Percentiles rank a stretch among this genome's conserved stretches.
Evolutionary conservation across 441 rosid genomes (phyloP).

Genomic region (Eruca vesicaria): DNA sequence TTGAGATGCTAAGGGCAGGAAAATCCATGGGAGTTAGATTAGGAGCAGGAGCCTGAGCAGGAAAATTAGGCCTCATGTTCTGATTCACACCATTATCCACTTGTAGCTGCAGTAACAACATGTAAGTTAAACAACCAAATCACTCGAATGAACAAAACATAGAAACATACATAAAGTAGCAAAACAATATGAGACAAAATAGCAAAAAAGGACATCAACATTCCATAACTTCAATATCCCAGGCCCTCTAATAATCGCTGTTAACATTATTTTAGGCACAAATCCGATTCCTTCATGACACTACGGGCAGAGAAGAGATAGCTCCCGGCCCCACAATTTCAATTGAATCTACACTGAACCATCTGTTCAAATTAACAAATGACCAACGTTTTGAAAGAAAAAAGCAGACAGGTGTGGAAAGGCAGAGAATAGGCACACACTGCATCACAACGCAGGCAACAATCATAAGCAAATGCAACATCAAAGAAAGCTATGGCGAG

Average conservation of each 20-base stretch:
- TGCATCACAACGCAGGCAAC: not conserved
- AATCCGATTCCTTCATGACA: not conserved
- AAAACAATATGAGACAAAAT: constrained; percentile 1
- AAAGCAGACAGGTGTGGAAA: not conserved
- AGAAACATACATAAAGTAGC: not conserved
- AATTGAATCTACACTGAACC: constrained; percentile 9
- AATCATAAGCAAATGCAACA: not conserved
- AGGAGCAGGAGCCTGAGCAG: constrained; percentile 48
- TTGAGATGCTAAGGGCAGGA: constrained; percentile 72
- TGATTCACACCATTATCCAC: constrained; percentile 74
- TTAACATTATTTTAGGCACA: not conserved
- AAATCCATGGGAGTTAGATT: constrained; percentile 76
- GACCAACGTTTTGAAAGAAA: not conserved
- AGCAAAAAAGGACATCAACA: not conserved
- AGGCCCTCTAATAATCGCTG: not conserved
- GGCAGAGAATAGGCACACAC: not conserved
- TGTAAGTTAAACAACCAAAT: constrained; percentile 4
- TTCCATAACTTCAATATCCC: not conserved
- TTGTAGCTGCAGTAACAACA: constrained; percentile 65
- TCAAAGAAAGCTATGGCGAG: not conserved
- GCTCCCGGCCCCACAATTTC: constrained; percentile 21
- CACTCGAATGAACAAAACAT: constrained; percentile 1
- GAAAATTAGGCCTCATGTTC: constrained; percentile 62
- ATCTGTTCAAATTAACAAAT: not conserved
- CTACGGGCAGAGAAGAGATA: constrained; percentile 19